These are phyloP conservation scores for Biscutella laevigata DNA, from an alignment of 441 rosid genomes.

Conservation along the genomic window DNA sequence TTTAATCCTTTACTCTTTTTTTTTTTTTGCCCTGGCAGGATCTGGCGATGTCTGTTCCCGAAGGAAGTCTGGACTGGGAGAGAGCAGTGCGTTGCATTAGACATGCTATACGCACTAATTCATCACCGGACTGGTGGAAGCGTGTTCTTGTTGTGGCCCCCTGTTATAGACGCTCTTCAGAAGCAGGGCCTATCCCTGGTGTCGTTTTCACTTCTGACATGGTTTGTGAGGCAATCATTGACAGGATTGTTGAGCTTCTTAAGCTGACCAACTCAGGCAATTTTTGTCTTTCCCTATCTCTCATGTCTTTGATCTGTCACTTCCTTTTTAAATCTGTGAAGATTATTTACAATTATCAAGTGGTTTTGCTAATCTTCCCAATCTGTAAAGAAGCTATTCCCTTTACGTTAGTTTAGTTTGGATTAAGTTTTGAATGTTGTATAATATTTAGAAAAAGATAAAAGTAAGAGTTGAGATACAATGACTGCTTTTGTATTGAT, in stretches of 20 bases:
- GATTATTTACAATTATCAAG: background rate
- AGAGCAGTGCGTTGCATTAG: slow-evolving; percentile 96
- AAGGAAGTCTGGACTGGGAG: slow-evolving; percentile 98
- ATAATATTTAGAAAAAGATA: background rate
- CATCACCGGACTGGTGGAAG: slow-evolving; percentile 99
- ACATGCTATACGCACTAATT: slow-evolving; percentile 90
- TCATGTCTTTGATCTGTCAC: slow-evolving; percentile 12
- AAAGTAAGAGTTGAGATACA: slow-evolving; percentile 7
- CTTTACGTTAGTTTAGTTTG: background rate
- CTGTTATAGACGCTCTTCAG: slow-evolving; percentile 58
- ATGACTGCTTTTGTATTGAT: slow-evolving; percentile 13
- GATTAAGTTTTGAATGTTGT: background rate
- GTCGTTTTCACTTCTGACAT: slow-evolving; percentile 89
- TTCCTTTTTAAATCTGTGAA: background rate
- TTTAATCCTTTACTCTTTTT: slow-evolving; percentile 17
- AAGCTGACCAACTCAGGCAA: slow-evolving; percentile 91
- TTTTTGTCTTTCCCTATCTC: slow-evolving; percentile 25
- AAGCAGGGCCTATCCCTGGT: slow-evolving; percentile 72
- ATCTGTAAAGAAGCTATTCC: background rate
- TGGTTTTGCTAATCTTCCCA: background rate
- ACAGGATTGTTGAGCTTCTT: slow-evolving; percentile 84
- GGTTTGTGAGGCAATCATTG: slow-evolving; percentile 90
- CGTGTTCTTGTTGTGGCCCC: slow-evolving; percentile 93
- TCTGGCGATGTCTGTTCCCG: slow-evolving; percentile 76
- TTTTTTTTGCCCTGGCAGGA: slow-evolving; percentile 38